Percentiles rank a stretch among this genome's conserved stretches.
These are phyloP conservation scores for Litsea cubeba DNA, from an alignment of 164 flowering plant species.

Conservation along the genomic window DNA sequence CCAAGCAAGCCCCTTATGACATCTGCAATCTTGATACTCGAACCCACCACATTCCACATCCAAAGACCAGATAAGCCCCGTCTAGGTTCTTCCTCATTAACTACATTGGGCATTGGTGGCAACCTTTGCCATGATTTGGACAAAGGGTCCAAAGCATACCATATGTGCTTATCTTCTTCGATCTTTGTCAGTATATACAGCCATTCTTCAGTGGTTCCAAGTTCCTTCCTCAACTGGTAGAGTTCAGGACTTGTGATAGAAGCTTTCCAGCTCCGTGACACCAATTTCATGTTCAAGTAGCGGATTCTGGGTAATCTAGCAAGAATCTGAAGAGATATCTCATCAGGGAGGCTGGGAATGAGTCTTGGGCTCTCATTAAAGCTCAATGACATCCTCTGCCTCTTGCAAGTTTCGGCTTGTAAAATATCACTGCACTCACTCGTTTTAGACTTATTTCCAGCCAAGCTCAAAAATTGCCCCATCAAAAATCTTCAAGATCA, in stretches of 20 bases:
- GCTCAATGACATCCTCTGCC: conserved; percentile 48
- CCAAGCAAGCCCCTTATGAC: conserved; percentile 70
- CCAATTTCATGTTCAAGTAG: conserved; percentile 47
- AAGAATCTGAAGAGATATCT: conserved; percentile 74
- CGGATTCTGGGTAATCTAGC: conserved; percentile 67
- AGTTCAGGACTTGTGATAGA: conserved; percentile 52
- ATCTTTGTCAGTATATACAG: conserved; percentile 56
- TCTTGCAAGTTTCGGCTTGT: conserved; percentile 48
- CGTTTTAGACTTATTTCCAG: conserved; percentile 25
- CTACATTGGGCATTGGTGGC: conserved; percentile 65
- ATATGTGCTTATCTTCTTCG: conserved; percentile 51
- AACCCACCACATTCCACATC: conserved; percentile 44
- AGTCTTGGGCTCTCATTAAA: conserved; percentile 40
- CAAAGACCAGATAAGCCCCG: conserved; percentile 35
- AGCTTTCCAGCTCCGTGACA: conserved; percentile 66
- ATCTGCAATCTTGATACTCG: conserved; percentile 52
- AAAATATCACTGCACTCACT: conserved; percentile 25
- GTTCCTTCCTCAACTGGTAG: conserved; percentile 55
- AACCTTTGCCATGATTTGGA: conserved; percentile 64
- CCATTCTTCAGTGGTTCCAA: conserved; percentile 76
- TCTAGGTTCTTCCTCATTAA: conserved; percentile 38
- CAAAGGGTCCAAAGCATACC: conserved; percentile 73
- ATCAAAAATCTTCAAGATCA: conserved; percentile 22
- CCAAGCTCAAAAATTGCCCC: conserved; percentile 69
- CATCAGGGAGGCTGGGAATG: conserved; percentile 85